These are phyloP conservation scores for Knufia fluminis DNA, from an alignment of 2,329 filamentous ascomycete genomes.

Conservation along the genomic window DNA sequence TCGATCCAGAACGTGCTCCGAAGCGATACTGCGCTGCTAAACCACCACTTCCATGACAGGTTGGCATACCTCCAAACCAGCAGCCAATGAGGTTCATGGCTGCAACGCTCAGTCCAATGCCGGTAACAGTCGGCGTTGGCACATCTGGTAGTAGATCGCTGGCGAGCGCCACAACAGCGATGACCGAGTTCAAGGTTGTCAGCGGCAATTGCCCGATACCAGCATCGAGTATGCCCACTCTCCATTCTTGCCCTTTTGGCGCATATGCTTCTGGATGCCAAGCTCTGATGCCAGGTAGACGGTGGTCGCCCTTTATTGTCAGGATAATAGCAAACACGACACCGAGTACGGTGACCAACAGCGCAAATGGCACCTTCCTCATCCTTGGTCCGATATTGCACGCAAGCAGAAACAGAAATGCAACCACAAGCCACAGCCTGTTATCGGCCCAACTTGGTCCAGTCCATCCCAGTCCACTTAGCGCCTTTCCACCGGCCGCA, in stretches of 20 bases:
- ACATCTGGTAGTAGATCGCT: constrained; percentile 64
- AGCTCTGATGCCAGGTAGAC: constrained; percentile 43
- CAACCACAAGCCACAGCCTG: constrained; percentile 63
- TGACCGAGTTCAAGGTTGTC: constrained; percentile 84
- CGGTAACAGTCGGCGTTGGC: constrained; percentile 60
- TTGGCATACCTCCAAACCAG: constrained; percentile 92
- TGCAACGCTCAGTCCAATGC: constrained; percentile 71
- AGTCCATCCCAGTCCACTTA: constrained; percentile 61
- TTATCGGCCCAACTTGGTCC: constrained; percentile 63
- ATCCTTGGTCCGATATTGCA: constrained; percentile 52
- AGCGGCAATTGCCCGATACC: constrained; percentile 81
- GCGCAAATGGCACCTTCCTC: constrained; percentile 60
- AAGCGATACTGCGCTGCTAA: constrained; percentile 87
- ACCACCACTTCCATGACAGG: constrained; percentile 87
- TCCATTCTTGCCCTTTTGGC: constrained; percentile 41
- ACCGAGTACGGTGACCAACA: constrained; percentile 61
- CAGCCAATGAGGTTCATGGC: constrained; percentile 75
- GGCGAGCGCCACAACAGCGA: constrained; percentile 74
- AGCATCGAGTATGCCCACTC: constrained; percentile 51
- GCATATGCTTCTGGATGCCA: constrained; percentile 51
- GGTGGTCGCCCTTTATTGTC: constrained; percentile 10
- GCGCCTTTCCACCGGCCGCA: constrained; percentile 61
- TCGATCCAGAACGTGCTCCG: constrained; percentile 77
- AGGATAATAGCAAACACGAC: constrained; percentile 52
- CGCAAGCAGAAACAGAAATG: constrained; percentile 61